These are phyloP conservation scores for Tinospora cordifolia DNA, from an alignment of 164 flowering plant species.

Conservation along the genomic window DNA sequence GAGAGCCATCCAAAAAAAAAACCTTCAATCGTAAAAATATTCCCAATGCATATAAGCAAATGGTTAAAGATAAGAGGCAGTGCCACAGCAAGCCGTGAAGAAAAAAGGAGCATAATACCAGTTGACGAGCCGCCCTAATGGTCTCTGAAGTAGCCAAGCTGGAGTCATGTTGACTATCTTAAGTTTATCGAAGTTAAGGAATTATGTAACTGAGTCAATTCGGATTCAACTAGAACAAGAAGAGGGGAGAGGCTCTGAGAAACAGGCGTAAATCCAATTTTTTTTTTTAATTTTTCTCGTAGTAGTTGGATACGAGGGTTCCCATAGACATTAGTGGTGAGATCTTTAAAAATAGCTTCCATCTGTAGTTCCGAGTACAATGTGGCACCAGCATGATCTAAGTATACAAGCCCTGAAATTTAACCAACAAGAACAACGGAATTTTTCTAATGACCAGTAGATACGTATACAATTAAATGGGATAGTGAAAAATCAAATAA, in stretches of 20 bases:
- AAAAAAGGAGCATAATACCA: conserved; percentile 34
- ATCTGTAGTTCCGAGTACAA: conserved; percentile 84
- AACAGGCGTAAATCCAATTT: too few relatives aligned
- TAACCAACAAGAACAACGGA: neutral
- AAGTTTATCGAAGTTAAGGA: conserved; percentile 28
- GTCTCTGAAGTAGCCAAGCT: conserved; percentile 50
- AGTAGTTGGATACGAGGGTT: conserved; percentile 91
- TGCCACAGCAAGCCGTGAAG: neutral
- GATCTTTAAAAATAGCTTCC: conserved; percentile 63
- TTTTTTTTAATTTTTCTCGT: too few relatives aligned
- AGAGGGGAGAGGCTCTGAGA: neutral
- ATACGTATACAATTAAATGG: neutral
- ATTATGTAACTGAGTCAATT: neutral
- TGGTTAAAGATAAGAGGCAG: too few relatives aligned
- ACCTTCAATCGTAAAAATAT: neutral
- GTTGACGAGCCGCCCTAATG: conserved; percentile 58
- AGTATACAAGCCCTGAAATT: conserved; percentile 48
- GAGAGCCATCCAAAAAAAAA: neutral
- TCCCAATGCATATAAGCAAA: neutral
- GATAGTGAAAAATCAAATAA: conserved; percentile 11
- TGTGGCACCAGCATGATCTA: conserved; percentile 97
- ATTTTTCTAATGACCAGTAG: neutral
- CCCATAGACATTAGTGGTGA: conserved; percentile 61
- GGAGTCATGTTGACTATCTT: conserved; percentile 86
- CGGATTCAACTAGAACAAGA: neutral